Evolutionary conservation across 73 alveolate species (phyloP).

Genomic region (Uronychia binucleata): DNA sequence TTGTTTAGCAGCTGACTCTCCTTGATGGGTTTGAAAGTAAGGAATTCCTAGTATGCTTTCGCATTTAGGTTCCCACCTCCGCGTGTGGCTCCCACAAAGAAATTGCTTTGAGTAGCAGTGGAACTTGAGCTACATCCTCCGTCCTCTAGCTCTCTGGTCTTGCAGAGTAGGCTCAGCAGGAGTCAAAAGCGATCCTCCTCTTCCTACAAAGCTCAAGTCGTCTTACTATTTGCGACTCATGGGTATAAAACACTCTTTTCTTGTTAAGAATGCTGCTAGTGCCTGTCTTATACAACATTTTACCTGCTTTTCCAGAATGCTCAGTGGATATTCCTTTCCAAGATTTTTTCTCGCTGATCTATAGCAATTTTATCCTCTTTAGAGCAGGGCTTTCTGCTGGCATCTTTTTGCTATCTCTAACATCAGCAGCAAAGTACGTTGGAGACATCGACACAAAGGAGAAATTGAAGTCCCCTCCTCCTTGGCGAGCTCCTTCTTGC

Average conservation of each 20-base stretch:
- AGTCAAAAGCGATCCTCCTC: not conserved
- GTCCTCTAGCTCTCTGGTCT: conserved; percentile 13
- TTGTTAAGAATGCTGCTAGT: not conserved
- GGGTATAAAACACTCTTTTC: not conserved
- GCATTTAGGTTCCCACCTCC: conserved; percentile 31
- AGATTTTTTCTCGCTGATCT: conserved; percentile 34
- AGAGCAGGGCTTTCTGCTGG: conserved; percentile 51
- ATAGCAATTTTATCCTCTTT: conserved; percentile 41
- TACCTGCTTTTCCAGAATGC: conserved; percentile 61
- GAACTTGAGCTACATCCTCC: conserved; percentile 3
- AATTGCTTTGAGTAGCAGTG: conserved; percentile 12
- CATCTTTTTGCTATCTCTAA: too few relatives aligned
- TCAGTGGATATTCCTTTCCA: conserved; percentile 49
- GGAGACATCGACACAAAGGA: too few relatives aligned
- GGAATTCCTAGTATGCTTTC: conserved; percentile 4
- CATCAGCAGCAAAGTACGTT: too few relatives aligned
- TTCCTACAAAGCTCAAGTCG: not conserved
- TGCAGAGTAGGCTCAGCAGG: not conserved
- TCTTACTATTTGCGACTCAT: not conserved
- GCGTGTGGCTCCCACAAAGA: too few relatives aligned
- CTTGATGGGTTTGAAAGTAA: conserved; percentile 24
- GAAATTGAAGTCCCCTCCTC: too few relatives aligned
- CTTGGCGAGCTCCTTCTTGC: too few relatives aligned
- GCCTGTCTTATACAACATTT: not conserved
- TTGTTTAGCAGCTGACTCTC: conserved; percentile 15